These are phyloP conservation scores for Papiliotrema nemorosa DNA, from an alignment of 1,284 basidiomycete species.

Conservation along the genomic window DNA sequence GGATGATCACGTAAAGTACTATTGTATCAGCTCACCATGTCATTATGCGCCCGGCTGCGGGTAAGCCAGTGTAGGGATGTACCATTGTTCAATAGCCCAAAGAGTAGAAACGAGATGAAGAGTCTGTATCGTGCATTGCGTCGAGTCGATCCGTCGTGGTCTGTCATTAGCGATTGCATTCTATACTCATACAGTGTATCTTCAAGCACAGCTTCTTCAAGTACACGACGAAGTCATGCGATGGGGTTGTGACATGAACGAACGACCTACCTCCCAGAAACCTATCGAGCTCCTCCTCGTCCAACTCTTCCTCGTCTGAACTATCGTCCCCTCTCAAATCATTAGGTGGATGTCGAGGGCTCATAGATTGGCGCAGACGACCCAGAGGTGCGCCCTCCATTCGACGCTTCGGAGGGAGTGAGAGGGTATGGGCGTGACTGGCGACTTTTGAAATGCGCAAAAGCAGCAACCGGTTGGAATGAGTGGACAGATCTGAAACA, in stretches of 20 bases:
- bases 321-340: background rate
- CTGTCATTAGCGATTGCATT: background rate
- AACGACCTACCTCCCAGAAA: background rate
- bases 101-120: conserved; percentile 42
- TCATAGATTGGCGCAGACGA: background rate
- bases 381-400: conserved; percentile 4
- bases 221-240: too few species aligned
- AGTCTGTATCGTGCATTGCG: conserved; percentile 14
- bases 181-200: too few species aligned
- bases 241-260: too few species aligned
- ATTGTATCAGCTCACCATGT: conserved; percentile 3
- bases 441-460: too few species aligned
- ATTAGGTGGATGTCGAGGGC: background rate
- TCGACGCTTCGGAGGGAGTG: background rate
- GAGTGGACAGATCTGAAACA: too few species aligned
- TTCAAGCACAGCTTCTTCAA: too few species aligned
- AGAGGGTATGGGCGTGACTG: too few species aligned
- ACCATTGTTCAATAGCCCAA: conserved; percentile 50
- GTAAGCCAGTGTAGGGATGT: background rate
- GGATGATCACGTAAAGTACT: conserved; percentile 93
- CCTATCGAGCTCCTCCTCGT: conserved; percentile 5
- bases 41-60: too few species aligned
- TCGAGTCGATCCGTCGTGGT: background rate
- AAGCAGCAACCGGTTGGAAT: too few species aligned
- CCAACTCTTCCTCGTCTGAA: conserved; percentile 1